Evolutionary conservation across 768 basidiomycete genomes (phyloP), one percentile per base, ranked within the genome.

Genomic region (Neoboletus subvelutipes): DNA sequence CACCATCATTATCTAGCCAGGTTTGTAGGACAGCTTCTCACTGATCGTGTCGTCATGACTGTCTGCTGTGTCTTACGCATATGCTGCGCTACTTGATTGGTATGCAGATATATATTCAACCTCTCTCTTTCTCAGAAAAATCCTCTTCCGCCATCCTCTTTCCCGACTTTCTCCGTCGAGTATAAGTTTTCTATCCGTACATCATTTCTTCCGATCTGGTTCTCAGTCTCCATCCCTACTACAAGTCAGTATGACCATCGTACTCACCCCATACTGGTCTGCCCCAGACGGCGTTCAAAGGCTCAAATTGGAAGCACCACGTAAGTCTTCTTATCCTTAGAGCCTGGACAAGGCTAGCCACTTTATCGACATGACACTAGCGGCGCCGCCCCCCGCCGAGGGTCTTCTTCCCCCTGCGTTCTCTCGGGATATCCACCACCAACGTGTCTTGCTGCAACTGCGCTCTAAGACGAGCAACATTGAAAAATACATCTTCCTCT

Each of bases 401-500:
- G 90, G 90, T 22, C 72, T 86, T 34, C 69, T 80, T 2, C 90
- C 90, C 29, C 83, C 86, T 4, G 79, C 76, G 5, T 76, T 87
- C 48, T 76, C 85, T 43, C 73, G 74, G 2, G 63, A 72, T 7
- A 64, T 84, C 28, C 90, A 91, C 64, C 69, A 74, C 36, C 55
- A 77, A 22, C 86, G 90, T 50, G 83, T 83, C 66, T 72, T 90
- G 55, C 72, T 71, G n/a, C 90, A 92, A 70, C 73, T 92, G 10
- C 85, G 85, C 49, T 86, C 87, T 18, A 92, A 92, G 71, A 81
- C 84, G 68, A 83, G 82, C 69, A 68, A 73, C 55, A 83, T 94
- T 41, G 90, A 94, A 68, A 90, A 92, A 75, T 88, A 96, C 74
- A 90, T 92, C 67, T 94, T 86, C 68, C 83, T 96, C 29, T 82